Evolutionary conservation across 768 basidiomycete species (phyloP), one percentile per base, ranked within the genome.

Genomic region (Lactarius quietus): DNA sequence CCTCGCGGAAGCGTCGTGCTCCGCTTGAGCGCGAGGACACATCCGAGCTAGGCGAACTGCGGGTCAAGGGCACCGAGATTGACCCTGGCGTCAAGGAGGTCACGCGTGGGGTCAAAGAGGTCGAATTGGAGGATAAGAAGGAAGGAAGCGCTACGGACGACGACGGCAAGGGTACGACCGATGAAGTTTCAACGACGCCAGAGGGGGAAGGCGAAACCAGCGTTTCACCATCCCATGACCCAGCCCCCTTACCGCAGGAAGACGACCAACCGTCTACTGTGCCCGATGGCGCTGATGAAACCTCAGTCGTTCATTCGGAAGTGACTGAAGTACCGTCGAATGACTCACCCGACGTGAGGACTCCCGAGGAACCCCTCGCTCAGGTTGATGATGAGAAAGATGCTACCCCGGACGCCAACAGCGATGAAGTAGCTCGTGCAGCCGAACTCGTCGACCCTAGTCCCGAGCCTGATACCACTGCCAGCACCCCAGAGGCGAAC

Each of bases 101-200:
- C 66, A 89, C 88, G 0, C 73, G 82, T 70, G 88, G 88, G 5
- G 90, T 90, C 57, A 79, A 86, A 67, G 81, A 86, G 67, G 88
- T 90, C 57, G 88, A 85, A 60, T 75, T 90, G 57, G 83, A 83
- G 41, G 85, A 81, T 35, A 66, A 65, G 60, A 68, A 66, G 48
- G 63, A 62, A 36, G 58, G 36, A 26, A 31, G 20, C 48, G 14
- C 36, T 20, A 17, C 48, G 35, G 43, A 64, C 28, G 63, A 68
- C 43, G 63, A 68, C 43, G 67, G 14, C 48, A 43, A 41, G 18
- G 58, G 17, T 36, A 39, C 62, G 9, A 20, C 3, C 14, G 33
- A 54, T 39, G 65, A 62, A 10, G 55, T 26, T 17, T 33, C 58
- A 8, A 20, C 55, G 35, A 20, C 29, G 18, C 35, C 39, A 33